Evolutionary conservation across 257 asterid species (phyloP), one percentile per base, ranked within the genome.

Genomic region (Primulina huaijiensis): DNA sequence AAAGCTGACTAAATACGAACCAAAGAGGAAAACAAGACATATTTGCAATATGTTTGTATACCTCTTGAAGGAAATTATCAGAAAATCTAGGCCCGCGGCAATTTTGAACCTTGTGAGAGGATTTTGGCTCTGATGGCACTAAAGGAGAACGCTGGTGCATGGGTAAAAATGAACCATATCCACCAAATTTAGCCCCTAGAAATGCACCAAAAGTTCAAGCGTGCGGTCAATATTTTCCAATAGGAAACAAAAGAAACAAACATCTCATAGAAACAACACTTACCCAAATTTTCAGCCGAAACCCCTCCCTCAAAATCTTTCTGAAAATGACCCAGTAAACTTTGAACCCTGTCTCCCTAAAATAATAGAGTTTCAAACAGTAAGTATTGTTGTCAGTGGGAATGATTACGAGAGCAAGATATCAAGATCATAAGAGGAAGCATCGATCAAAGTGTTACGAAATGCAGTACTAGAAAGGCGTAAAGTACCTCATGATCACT

Each of bases 261-360:
- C 73, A 46, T 67, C 34, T 31, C 62, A 69, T 64, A 33, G 59
- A 72, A 46, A 67, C 65, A 60, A 66, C 73, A 83, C 89, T 86
- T 80, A 90, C 99, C 99, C 89, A 90, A 82, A 75, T 82, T 88
- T 82, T 89, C 95, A 0, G 91, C 90, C 5, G 84, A 82, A 80
- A 86, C 82, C 40, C 84, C 99, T 46, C 99, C 99, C 85, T 90
- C 97, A 73, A 93, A 93, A 64, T 90, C 96, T 80, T 87, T 90
- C 84, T 85, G 96, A 73, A 87, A 81, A 82, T 93, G 99, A 66
- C 98, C 98, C 81, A 93, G 72, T 66, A 87, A 78, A 77, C 80
- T 90, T 77, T 93, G 96, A 74, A 93, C 83, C 84, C 82, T 90
- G 67, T 87, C 97, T 64, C 82, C 97, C 98, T 92, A 53, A 6